Evolutionary conservation across 257 asterid species (phyloP).

Genomic region (Forsythia viridissima): DNA sequence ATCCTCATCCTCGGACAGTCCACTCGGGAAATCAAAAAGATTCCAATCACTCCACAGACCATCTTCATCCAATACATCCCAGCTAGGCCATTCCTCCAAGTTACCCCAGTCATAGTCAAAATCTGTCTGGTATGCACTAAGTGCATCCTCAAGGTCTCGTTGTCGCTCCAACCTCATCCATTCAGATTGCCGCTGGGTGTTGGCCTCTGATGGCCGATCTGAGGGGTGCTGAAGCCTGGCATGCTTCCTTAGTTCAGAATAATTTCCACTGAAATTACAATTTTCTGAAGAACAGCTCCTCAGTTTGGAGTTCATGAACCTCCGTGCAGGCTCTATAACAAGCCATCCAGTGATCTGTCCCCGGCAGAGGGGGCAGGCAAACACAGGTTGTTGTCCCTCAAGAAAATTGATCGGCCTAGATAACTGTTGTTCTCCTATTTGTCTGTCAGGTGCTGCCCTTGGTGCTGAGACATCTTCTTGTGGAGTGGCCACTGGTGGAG

Average conservation of each 20-base stretch:
- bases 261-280: slow-evolving; percentile 58
- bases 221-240: slow-evolving; percentile 69
- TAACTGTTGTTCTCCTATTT: slow-evolving; percentile 10
- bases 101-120: slow-evolving; percentile 37
- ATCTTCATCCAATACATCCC: slow-evolving; percentile 30
- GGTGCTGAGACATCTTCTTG: slow-evolving; percentile 12
- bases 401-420: slow-evolving; percentile 12
- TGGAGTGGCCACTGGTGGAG: neutral
- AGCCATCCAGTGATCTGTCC: slow-evolving; percentile 56
- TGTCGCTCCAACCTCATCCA: slow-evolving; percentile 61
- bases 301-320: slow-evolving; percentile 50
- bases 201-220: slow-evolving; percentile 56
- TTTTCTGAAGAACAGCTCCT: slow-evolving; percentile 72
- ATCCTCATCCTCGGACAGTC: slow-evolving; percentile 37
- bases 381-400: slow-evolving; percentile 24
- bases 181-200: slow-evolving; percentile 44
- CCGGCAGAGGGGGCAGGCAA: slow-evolving; percentile 78
- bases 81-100: slow-evolving; percentile 25
- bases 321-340: slow-evolving; percentile 48
- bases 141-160: slow-evolving; percentile 55
- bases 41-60: slow-evolving; percentile 36
- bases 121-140: slow-evolving; percentile 44
- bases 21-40: slow-evolving; percentile 41
- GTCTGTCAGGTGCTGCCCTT: neutral
- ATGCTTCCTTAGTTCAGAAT: slow-evolving; percentile 66